phyloP scores from a whole-genome alignment of 345 rosid species.

The Populus nigra region DNA sequence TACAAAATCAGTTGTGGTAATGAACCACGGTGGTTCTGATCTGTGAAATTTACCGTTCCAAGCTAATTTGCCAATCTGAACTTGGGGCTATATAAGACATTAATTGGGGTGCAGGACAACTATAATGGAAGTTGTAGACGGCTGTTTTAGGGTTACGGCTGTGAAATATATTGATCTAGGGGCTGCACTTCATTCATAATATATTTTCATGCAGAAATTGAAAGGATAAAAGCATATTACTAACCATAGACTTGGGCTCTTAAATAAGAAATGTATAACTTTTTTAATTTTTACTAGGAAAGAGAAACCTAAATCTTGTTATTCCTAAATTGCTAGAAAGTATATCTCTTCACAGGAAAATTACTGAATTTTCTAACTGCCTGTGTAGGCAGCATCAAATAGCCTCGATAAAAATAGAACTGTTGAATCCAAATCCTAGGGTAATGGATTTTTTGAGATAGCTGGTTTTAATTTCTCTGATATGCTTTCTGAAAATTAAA shows the following conservation, averaged over 20 bases:
- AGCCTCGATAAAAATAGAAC: not conserved
- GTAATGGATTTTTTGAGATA: not conserved
- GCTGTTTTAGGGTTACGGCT: not conserved
- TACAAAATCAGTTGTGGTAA: too few species aligned
- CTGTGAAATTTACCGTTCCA: not conserved
- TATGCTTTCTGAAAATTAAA: not conserved
- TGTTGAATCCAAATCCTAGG: not conserved
- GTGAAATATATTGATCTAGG: not conserved
- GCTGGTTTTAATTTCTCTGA: not conserved
- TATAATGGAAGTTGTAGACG: not conserved
- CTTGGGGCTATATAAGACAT: not conserved
- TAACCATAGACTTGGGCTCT: not conserved
- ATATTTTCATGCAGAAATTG: not conserved
- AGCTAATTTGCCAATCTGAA: not conserved
- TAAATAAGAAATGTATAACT: not conserved
- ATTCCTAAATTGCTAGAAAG: not conserved
- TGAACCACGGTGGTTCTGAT: too few species aligned
- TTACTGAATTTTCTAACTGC: not conserved
- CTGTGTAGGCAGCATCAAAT: not conserved
- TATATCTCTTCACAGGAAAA: not conserved
- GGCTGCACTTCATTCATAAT: not conserved
- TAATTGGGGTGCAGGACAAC: not conserved
- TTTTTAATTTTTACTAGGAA: not conserved
- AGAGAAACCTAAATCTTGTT: not conserved
- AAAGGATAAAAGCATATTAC: not conserved